Base-by-base conservation (phyloP, 495 filamentous ascomycete genomes). In the Friedmanniomyces simplex region DNA sequence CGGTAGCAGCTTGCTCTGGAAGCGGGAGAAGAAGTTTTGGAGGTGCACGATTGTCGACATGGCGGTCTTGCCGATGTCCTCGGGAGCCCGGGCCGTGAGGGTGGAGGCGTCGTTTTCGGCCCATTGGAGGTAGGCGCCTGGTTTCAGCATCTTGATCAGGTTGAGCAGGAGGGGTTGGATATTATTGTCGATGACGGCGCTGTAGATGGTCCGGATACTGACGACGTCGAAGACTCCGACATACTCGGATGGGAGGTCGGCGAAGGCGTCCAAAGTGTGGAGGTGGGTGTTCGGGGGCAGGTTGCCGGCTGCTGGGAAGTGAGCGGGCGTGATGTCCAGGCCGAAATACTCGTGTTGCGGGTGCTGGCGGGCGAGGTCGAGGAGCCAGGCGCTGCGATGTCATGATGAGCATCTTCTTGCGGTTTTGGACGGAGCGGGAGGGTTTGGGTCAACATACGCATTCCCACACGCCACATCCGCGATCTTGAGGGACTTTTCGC, bases 41-140 rank as follows among this genome's bases (percentile, higher is more conserved):
- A 57, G 1, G 12, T 7, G 26, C 25, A 37, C 43, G 2, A 57
- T 25, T 1, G 4, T 49, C 16, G 10, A 2, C 54, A 48, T 36
- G n/a, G 54, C 25, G 12, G 34, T 22, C 8, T 18, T 42, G 1
- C 13, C 30, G 21, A 37, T 42, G 20, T 28, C 53, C 13, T 49
- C 26, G 2, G 46, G 24, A 20, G 43, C 30, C 30, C 46, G 42
- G n/a, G 26, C 43, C 8, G 43, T 25, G n/a, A 57, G 43, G 1
- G n/a, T 49, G 6, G 24, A 47, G 21, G 28, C 20, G 22, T 59
- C 51, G 7, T 25, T 48, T n/a, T 73, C 72, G 28, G 71, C 70
- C 71, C 72, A 74, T 51, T 74, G 72, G n/a, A 74, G 61, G 21
- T 58, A 70, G 7, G 71, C 71, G 8, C 71, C 72, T 1, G 69